Conservation (phyloP, 805 yeast species). For the Pichia pseudocactophila region DNA sequence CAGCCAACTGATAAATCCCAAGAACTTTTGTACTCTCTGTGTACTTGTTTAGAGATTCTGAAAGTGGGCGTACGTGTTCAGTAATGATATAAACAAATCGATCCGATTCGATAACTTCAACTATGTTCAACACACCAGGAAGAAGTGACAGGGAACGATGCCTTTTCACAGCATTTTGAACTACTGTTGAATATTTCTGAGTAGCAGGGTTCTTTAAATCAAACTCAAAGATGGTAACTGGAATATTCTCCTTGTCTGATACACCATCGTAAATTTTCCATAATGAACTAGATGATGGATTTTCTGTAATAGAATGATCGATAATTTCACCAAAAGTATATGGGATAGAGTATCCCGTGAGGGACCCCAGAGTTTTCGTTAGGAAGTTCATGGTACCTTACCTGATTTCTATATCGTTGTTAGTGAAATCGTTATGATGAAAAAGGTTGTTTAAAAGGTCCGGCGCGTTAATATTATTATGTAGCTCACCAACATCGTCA, state of each 20-base stretch:
- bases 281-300: slow-evolving; percentile 29
- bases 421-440: no score
- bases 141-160: slow-evolving; percentile 46
- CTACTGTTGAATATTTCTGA: slow-evolving; percentile 28
- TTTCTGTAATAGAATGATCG: slow-evolving; percentile 16
- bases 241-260: slow-evolving; percentile 40
- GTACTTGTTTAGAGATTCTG: slow-evolving; percentile 22
- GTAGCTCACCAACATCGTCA: no score
- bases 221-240: slow-evolving; percentile 60
- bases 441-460: no score
- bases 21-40: slow-evolving; percentile 32
- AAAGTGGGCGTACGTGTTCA: slow-evolving; percentile 54
- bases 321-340: slow-evolving; percentile 42
- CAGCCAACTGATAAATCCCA: slow-evolving; percentile 49
- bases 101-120: slow-evolving; percentile 61
- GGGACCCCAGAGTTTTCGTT: slow-evolving; percentile 52
- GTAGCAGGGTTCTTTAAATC: slow-evolving; percentile 35
- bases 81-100: slow-evolving; percentile 50
- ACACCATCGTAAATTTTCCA: slow-evolving; percentile 62
- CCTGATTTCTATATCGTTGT: no score
- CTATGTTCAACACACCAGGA: slow-evolving; percentile 58
- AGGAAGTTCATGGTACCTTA: slow-evolving; percentile 49
- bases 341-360: slow-evolving; percentile 52
- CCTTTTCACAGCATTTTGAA: slow-evolving; percentile 36
- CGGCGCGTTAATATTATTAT: no score